A percentile compares a stretch with the other conserved stretches of the same genome.
Conservation (phyloP, 768 basidiomycete genomes). For the Zangia roseola region DNA sequence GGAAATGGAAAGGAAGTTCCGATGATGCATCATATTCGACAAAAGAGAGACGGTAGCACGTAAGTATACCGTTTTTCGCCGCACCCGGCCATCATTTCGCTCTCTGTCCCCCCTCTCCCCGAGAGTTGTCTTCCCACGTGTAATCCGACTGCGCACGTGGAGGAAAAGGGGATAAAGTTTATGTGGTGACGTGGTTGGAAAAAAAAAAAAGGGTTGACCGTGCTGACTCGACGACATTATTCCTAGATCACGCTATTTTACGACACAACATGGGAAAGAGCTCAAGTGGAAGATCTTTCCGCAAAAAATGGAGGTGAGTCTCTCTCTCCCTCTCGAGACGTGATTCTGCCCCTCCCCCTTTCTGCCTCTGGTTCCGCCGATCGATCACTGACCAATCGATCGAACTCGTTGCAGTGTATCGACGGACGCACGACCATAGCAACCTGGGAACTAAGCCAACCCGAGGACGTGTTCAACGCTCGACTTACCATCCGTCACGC, state of each 20-base stretch:
- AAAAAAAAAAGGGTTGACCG: background rate
- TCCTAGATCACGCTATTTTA: slow-evolving; percentile 71
- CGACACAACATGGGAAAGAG: slow-evolving; percentile 62
- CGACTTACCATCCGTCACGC: slow-evolving; percentile 56
- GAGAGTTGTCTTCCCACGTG: background rate
- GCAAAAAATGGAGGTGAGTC: slow-evolving; percentile 64
- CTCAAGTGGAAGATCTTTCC: slow-evolving; percentile 73
- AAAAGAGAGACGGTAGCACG: slow-evolving; percentile 61
- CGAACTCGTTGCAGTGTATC: slow-evolving; percentile 45
- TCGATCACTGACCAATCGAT: slow-evolving; percentile 1
- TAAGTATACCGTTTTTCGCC: slow-evolving; percentile 37
- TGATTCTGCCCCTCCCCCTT: background rate
- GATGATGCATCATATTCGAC: slow-evolving; percentile 58
- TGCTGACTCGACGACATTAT: background rate
- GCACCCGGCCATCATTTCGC: no score
- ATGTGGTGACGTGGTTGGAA: background rate
- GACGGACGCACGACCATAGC: slow-evolving; percentile 64
- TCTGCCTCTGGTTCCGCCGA: background rate
- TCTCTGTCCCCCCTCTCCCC: background rate
- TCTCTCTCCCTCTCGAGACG: no score
- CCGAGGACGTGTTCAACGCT: slow-evolving; percentile 57
- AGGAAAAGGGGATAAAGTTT: no score
- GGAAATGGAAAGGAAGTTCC: slow-evolving; percentile 57
- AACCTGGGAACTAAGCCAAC: slow-evolving; percentile 62
- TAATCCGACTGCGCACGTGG: no score